Evolutionary conservation across 768 basidiomycete species (phyloP), one percentile per base, ranked within the genome.

Genomic region (Boletus subparvulus): DNA sequence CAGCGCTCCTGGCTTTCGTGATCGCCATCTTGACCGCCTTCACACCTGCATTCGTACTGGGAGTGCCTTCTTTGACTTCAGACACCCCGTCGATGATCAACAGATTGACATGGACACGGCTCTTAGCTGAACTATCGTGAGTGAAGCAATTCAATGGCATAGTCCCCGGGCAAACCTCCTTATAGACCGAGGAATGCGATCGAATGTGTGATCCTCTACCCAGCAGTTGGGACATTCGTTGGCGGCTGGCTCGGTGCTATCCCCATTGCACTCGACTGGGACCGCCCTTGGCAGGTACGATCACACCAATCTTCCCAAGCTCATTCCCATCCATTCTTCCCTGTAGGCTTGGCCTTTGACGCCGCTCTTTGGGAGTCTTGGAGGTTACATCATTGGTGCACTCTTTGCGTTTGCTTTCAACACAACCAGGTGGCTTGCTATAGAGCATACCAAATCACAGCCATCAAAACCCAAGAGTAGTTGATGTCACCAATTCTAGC

Each of bases 211-310:
- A 69, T 96, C 21, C 81, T 95, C 17, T 94, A 91, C 64, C 92
- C 96, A 16, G 81, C 83, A 12, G 65, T 87, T 26, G 92, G 92
- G 40, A 76, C 90, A 0, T 61, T 89, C 42, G 30, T 86, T 19
- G 96, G 95, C 6, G 78, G 82, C 43, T 97, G 94, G 95, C 36
- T 81, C 14, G 94, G 94, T 16, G 84, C 82, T 11, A 77, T 95
- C 45, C 91, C 93, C 3, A 87, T 94, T 45, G 90, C 92, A 0
- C 83, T 98, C 17, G 96, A 98, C 73, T 98, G 96, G 96, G 94
- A 94, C 67, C 82, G 93, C 37, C 92, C 95, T 8, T 98, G 95
- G 95, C 96, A 98, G 88, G 94, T 91, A 51, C 54, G 83, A 46
- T 30, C 47, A 26, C 40, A 59, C n/a, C 57, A n/a, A 52, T 39